Evolutionary conservation across 208 protist species (phyloP), one percentile per base, ranked within the genome.

Genomic region (Leishmania mexicana): DNA sequence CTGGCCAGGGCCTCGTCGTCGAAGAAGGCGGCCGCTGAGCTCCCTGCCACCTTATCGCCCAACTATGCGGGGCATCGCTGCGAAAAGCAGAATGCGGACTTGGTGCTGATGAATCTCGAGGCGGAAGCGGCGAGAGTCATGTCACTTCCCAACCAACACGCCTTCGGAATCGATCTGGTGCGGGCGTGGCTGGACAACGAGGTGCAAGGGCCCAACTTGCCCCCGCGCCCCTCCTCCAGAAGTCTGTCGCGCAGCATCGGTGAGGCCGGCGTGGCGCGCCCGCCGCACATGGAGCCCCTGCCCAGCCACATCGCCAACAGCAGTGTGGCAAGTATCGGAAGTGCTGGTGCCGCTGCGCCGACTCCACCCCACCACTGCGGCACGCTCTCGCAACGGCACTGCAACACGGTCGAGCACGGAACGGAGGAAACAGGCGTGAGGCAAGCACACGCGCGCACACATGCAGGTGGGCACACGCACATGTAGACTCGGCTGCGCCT

Each of bases 141-240:
- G 28, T 85, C 80, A 54, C 84, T 79, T 72, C 81, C 90, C 54
- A 89, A 70, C 54, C 88, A 92, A 57, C 85, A 90, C 58, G 45
- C 78, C 47, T 91, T 91, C 75, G 87, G 88, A 0, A 80, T 92
- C 64, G 88, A 94, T 75, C 70, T 91, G 1, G 87, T 92, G 58
- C 81, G 75, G 42, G 83, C 81, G 35, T 86, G 83, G 79, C 58
- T 92, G 53, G 72, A 74, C 47, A 79, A 70, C 21, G 71, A 79
- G 21, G 42, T 71, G 54, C 58, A 80, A 68, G 28, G 40, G 31
- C 21, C 24, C 1, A 42, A 17, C 40, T 3, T 21, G 53, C 17
- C 13, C 13, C 17, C n/a, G 47, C 17, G 24, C 42, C 42, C 28
- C 35, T 76, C 35, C 31, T 38, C 40, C 42, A 53, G 28, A 13